Percentiles rank a stretch among this genome's conserved stretches.
These are phyloP conservation scores for Corchorus olitorius DNA, from an alignment of 345 rosid genomes.

Conservation along the genomic window DNA sequence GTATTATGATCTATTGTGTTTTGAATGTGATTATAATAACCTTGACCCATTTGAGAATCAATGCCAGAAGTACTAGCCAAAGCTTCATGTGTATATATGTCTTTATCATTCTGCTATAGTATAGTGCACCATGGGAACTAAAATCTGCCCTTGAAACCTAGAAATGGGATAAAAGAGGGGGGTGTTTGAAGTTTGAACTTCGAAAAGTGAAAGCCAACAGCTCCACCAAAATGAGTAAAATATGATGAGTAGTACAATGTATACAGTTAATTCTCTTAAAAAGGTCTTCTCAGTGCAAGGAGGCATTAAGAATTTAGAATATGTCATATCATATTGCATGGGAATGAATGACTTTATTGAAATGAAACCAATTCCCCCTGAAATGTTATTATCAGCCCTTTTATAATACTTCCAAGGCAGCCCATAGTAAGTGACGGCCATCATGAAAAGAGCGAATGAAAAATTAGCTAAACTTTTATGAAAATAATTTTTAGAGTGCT, in stretches of 20 bases:
- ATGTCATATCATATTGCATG: slow-evolving; percentile 8
- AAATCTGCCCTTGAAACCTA: background rate
- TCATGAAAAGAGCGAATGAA: background rate
- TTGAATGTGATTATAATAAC: too few relatives aligned
- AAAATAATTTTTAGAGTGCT: background rate
- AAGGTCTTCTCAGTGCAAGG: background rate
- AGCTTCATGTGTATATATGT: background rate
- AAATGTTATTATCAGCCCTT: background rate
- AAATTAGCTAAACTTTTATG: background rate
- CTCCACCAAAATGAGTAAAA: background rate
- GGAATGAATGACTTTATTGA: background rate
- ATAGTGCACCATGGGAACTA: background rate
- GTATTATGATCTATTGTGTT: too few relatives aligned
- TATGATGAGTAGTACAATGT: too few relatives aligned
- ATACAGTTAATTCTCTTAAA: background rate
- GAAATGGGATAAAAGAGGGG: background rate
- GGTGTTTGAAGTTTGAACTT: background rate
- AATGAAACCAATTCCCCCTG: background rate
- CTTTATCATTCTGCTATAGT: background rate
- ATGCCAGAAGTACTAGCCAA: background rate
- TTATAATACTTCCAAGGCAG: background rate
- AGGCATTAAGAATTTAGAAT: background rate
- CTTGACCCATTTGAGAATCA: too few relatives aligned
- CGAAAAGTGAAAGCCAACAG: background rate
- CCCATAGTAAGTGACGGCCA: background rate